Conservation (phyloP, 495 filamentous ascomycete genomes). For the Daldinia caldariorum region DNA sequence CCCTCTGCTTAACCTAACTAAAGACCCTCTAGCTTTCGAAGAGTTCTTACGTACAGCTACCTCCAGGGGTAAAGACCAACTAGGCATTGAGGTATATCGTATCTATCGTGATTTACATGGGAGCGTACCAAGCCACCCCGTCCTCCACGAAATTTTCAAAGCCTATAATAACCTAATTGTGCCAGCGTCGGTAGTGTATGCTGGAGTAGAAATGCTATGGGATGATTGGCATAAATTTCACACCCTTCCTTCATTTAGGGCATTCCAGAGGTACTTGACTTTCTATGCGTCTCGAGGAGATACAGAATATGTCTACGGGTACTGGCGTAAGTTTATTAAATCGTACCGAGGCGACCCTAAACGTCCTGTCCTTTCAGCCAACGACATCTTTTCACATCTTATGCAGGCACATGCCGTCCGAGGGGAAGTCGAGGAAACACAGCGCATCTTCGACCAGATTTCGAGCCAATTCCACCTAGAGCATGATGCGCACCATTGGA, state of each 20-base stretch:
- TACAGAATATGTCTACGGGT: conserved; percentile 56
- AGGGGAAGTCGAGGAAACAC: conserved; percentile 67
- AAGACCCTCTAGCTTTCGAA: conserved; percentile 46
- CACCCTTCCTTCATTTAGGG: conserved; percentile 49
- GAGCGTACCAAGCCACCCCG: conserved; percentile 39
- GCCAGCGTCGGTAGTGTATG: conserved; percentile 40
- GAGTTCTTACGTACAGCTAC: conserved; percentile 39
- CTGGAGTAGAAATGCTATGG: conserved; percentile 61
- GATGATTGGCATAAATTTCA: conserved; percentile 62
- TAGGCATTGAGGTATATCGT: conserved; percentile 47
- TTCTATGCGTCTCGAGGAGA: conserved; percentile 66
- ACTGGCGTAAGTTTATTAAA: conserved; percentile 64
- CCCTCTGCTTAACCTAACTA: conserved; percentile 45
- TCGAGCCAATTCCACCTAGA: conserved; percentile 60
- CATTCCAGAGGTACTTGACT: conserved; percentile 60
- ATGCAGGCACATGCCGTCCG: conserved; percentile 72
- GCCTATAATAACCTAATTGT: conserved; percentile 49
- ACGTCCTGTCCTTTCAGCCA: conserved; percentile 29
- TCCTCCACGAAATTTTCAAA: conserved; percentile 57
- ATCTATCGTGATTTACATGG: conserved; percentile 51
- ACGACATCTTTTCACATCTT: conserved; percentile 58
- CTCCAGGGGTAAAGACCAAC: conserved; percentile 24
- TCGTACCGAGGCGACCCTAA: conserved; percentile 49
- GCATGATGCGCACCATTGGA: conserved; percentile 70
- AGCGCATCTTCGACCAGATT: conserved; percentile 68